A percentile compares a stretch with the other conserved stretches of the same genome.
These are phyloP conservation scores for Amaranthus tricolor DNA, from an alignment of 179 eudicot species.

Conservation along the genomic window DNA sequence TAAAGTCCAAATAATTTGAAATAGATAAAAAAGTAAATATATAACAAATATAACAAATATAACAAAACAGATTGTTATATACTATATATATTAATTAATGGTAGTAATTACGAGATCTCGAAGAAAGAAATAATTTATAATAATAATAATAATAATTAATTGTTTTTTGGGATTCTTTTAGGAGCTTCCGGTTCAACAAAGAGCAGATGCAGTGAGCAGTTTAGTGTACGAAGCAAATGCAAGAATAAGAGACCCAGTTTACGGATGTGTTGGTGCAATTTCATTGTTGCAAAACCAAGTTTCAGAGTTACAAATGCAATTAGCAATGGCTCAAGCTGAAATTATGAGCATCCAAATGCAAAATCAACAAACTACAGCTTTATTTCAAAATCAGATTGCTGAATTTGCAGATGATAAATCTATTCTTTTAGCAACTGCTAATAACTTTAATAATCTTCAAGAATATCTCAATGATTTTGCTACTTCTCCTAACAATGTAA, in stretches of 20 bases:
- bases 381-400: slow-evolving; percentile 12
- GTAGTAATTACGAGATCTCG: no score
- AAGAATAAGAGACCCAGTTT: slow-evolving; percentile 42
- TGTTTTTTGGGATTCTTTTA: slow-evolving; percentile 2
- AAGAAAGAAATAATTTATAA: no score
- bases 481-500: slow-evolving; percentile 23
- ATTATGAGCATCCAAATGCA: slow-evolving; percentile 38
- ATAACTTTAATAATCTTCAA: slow-evolving; percentile 18
- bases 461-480: slow-evolving; percentile 27
- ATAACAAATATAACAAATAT: no score
- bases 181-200: slow-evolving; percentile 37
- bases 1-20: no score
- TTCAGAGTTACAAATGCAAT: slow-evolving; percentile 40
- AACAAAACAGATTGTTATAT: no score
- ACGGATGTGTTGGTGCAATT: slow-evolving; percentile 50
- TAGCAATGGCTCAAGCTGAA: slow-evolving; percentile 40
- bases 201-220: slow-evolving; percentile 47
- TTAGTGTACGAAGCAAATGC: slow-evolving; percentile 46
- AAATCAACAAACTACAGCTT: slow-evolving; percentile 10
- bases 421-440: slow-evolving; percentile 17
- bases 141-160: no score
- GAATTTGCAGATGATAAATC: slow-evolving; percentile 28
- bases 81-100: no score
- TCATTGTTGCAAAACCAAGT: slow-evolving; percentile 45
- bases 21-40: no score